Evolutionary conservation across 1,139 yeast species (phyloP).

Genomic region (Scheffersomyces quercinus): DNA sequence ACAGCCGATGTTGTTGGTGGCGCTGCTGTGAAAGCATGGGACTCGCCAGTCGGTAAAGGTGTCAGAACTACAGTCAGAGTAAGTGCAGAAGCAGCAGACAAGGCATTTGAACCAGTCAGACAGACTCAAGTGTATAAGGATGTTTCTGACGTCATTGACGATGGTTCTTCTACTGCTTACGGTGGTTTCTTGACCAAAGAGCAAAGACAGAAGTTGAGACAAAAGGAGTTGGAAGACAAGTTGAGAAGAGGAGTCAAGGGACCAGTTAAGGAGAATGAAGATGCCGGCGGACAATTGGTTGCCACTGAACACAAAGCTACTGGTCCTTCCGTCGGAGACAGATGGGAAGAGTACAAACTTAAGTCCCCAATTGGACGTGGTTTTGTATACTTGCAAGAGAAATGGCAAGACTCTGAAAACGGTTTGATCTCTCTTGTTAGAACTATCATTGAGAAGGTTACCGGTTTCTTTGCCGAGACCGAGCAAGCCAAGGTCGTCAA

Average conservation of each 20-base stretch:
- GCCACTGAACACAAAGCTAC: slow-evolving; percentile 79
- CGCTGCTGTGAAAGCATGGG: slow-evolving; percentile 94
- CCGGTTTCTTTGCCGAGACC: slow-evolving; percentile 92
- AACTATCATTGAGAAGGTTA: slow-evolving; percentile 75
- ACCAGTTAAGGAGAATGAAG: slow-evolving; percentile 74
- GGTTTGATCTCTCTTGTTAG: slow-evolving; percentile 83
- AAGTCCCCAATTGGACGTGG: slow-evolving; percentile 71
- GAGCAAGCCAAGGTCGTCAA: slow-evolving; percentile 91
- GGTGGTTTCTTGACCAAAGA: slow-evolving; percentile 94
- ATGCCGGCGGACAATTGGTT: slow-evolving; percentile 83
- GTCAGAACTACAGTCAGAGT: slow-evolving; percentile 79
- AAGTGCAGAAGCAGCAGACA: slow-evolving; percentile 82
- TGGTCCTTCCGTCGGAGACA: slow-evolving; percentile 69
- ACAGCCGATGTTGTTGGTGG: slow-evolving; percentile 95
- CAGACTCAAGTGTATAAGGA: slow-evolving; percentile 88
- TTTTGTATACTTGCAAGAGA: slow-evolving; percentile 61
- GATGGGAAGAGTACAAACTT: slow-evolving; percentile 68
- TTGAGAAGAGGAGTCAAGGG: slow-evolving; percentile 46
- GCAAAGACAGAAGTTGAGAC: slow-evolving; percentile 74
- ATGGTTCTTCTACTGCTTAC: slow-evolving; percentile 82
- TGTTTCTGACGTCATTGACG: slow-evolving; percentile 86
- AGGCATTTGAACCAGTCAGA: slow-evolving; percentile 92
- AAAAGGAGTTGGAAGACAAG: slow-evolving; percentile 53
- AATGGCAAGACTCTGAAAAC: slow-evolving; percentile 94
- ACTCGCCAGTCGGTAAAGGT: slow-evolving; percentile 86